Evolutionary conservation across 192 early-diverging fungal genomes (phyloP).

Genomic region (Podila epigama): DNA sequence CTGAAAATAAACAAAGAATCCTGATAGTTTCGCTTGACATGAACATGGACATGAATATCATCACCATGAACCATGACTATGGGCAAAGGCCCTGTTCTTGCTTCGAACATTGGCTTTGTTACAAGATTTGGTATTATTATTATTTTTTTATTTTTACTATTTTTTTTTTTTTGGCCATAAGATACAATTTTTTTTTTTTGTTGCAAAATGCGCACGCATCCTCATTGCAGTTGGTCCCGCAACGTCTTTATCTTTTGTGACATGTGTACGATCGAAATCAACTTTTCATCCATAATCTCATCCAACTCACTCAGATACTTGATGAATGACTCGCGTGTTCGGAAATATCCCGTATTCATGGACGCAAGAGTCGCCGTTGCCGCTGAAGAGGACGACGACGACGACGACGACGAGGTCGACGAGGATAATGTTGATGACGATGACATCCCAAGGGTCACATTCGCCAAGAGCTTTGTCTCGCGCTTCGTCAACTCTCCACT

Average conservation of each 20-base stretch:
- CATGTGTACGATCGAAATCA: neutral
- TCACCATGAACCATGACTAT: too few species aligned
- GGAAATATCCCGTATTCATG: neutral
- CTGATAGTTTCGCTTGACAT: too few species aligned
- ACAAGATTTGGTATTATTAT: too few species aligned
- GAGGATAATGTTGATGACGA: too few species aligned
- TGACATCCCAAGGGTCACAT: conserved; percentile 64
- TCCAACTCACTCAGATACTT: conserved; percentile 5
- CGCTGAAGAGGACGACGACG: too few species aligned
- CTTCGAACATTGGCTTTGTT: too few species aligned
- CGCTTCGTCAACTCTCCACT: conserved; percentile 63
- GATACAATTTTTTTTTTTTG: neutral
- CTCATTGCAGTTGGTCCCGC: neutral
- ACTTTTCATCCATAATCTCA: neutral
- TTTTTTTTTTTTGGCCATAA: neutral
- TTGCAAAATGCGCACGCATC: too few species aligned
- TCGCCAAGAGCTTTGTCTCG: conserved; percentile 66
- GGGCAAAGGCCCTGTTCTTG: too few species aligned
- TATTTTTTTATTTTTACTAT: neutral
- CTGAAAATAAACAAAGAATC: too few species aligned
- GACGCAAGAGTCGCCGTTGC: neutral
- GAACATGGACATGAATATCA: too few species aligned
- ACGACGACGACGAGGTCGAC: too few species aligned
- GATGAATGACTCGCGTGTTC: neutral
- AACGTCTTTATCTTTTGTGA: neutral